Conservation (phyloP, 73 alveolate species). For the Paramecium tetraurelia region DNA sequence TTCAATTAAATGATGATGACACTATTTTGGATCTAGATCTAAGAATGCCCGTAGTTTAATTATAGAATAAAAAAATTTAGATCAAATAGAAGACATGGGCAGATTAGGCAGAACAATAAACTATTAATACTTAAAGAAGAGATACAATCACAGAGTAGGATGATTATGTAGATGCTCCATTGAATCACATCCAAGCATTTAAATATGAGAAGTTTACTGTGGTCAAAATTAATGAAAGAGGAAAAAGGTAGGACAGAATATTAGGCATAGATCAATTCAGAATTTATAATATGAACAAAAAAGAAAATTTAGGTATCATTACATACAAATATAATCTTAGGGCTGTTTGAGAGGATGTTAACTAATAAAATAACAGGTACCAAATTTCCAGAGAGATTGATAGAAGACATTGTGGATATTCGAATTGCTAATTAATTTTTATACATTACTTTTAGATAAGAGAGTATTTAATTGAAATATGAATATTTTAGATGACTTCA, state of each 20-base stretch:
- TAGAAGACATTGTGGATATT: constrained; percentile 20
- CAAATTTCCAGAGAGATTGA: constrained; percentile 12
- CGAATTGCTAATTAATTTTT: not conserved
- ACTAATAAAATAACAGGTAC: constrained; percentile 15
- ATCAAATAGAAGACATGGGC: constrained; percentile 5
- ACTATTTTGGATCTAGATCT: not conserved
- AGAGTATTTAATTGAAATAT: not conserved
- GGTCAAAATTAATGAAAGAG: constrained; percentile 43
- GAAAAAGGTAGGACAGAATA: constrained; percentile 25
- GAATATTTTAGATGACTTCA: not conserved
- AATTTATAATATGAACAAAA: constrained; percentile 39
- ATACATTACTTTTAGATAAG: constrained; percentile 34
- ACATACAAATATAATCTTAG: not conserved
- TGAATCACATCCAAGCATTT: constrained; percentile 29
- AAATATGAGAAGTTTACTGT: constrained; percentile 36
- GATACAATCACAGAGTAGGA: not conserved
- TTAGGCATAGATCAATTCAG: constrained; percentile 39
- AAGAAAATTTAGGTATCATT: not conserved
- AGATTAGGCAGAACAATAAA: constrained; percentile 13
- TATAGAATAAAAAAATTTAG: not conserved
- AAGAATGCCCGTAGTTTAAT: not conserved
- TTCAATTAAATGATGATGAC: not conserved
- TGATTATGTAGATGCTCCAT: constrained; percentile 12
- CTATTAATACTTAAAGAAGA: not conserved
- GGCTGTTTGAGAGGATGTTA: not conserved